Evolutionary conservation across 2,329 filamentous ascomycete species (phyloP).

Genomic region (Alternaria viburni): DNA sequence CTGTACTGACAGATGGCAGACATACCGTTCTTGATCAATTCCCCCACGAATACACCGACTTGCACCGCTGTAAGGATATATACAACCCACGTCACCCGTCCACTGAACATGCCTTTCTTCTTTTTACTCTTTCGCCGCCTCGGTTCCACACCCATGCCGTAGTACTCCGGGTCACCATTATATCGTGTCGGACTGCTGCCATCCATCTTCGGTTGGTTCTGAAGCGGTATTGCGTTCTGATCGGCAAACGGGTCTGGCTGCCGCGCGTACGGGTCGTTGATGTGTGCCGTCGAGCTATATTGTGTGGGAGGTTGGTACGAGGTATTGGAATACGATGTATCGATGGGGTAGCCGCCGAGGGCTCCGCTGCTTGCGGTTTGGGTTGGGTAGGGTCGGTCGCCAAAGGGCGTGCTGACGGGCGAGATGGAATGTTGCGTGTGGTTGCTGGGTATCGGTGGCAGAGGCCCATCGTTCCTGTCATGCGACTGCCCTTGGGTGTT

Average conservation of each 20-base stretch:
- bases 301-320: conserved; percentile 26
- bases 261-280: conserved; percentile 40
- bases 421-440: conserved; percentile 42
- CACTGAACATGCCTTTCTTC: conserved; percentile 62
- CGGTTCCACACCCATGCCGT: conserved; percentile 25
- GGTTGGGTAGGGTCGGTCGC: conserved; percentile 52
- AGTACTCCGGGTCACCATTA: conserved; percentile 50
- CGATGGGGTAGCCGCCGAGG: conserved; percentile 58
- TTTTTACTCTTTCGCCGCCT: conserved; percentile 31
- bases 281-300: conserved; percentile 38
- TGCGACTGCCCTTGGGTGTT: conserved; percentile 43
- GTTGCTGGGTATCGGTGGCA: conserved; percentile 40
- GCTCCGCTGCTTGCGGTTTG: conserved; percentile 53
- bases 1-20: neutral
- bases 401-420: conserved; percentile 40
- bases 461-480: conserved; percentile 44
- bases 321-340: conserved; percentile 62
- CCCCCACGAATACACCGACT: conserved; percentile 83
- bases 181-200: conserved; percentile 44
- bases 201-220: conserved; percentile 49
- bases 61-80: conserved; percentile 81
- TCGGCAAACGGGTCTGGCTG: conserved; percentile 61
- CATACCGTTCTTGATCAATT: conserved; percentile 84
- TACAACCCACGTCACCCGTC: conserved; percentile 76
- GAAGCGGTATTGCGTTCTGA: conserved; percentile 57